Evolutionary conservation across 129 eudicot species (phyloP).

Genomic region (Erigeron canadensis): DNA sequence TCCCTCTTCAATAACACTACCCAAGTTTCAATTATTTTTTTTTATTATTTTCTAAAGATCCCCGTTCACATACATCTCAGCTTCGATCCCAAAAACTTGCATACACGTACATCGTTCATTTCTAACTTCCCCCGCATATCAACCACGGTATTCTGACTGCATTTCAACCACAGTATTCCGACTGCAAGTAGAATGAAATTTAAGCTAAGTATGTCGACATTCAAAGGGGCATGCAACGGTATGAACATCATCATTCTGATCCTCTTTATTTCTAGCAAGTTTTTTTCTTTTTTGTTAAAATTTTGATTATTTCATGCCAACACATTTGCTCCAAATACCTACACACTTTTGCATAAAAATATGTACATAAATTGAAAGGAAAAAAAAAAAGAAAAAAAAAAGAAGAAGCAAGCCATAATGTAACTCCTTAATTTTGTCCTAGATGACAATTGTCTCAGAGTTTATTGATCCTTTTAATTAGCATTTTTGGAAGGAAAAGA

Average conservation of each 20-base stretch:
- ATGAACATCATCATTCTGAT: neutral
- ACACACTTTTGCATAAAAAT: neutral
- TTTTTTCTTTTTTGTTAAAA: neutral
- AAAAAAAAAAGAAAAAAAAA: no score
- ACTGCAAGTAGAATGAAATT: slow-evolving; percentile 28
- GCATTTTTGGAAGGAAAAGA: neutral
- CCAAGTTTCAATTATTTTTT: neutral
- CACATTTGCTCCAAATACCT: neutral
- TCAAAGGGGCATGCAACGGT: slow-evolving; percentile 27
- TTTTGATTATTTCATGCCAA: neutral
- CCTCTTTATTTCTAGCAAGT: neutral
- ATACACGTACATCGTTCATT: neutral
- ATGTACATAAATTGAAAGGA: no score
- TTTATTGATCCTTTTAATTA: neutral
- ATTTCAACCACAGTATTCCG: no score
- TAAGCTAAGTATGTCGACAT: slow-evolving; percentile 5
- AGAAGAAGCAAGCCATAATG: no score
- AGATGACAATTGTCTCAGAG: neutral
- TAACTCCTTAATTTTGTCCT: neutral
- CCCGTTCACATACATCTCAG: neutral
- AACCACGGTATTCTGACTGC: no score
- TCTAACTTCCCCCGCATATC: no score
- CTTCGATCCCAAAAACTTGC: neutral
- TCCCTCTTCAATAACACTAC: slow-evolving; percentile 16
- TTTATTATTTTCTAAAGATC: neutral